Evolutionary conservation across 208 protist species (phyloP), one percentile per base, ranked within the genome.

Genomic region (Crithidia thermophila): DNA sequence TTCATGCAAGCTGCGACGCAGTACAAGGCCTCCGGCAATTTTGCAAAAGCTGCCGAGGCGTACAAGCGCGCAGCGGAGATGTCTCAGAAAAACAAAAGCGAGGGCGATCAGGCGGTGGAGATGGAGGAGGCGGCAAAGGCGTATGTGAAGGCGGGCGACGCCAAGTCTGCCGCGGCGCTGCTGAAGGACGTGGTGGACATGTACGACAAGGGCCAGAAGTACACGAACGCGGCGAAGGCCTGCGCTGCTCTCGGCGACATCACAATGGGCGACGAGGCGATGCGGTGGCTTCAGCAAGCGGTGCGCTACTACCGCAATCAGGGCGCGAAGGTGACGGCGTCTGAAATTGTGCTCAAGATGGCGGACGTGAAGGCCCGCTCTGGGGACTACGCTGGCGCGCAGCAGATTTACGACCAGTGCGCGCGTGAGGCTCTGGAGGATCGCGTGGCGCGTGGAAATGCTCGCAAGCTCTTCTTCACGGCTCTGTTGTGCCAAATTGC

Each of bases 401-500:
- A 58, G 50, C 62, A 78, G 58, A 60, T 89, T 40, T 96, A 93
- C 67, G 88, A 96, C 27, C 71, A 84, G 60, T 71, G 93, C 1
- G 91, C 71, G 8, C 85, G 82, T 20, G 83, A 89, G 30, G 75
- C 86, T 3, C 72, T 96, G 25, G 88, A 96, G 43, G 87, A 94
- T 50, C 79, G 74, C n/a, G 68, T 89, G 28, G 39, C 80, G 6
- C 88, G 88, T 57, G 76, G 80, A 31, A 80, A 77, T 28, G 88
- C 91, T 20, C 74, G 86, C 25, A 92, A 91, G 62, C 72, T 93
- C 11, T 89, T 96, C 65, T 96, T 94, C 50, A 85, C 65, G n/a
- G 73, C 88, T 8, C 79, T 96, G 34, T 67, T 96, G 47, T 75
- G 83, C 50, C 81, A 90, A 25, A 72, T 96, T 23, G 88, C 91